Evolutionary conservation across 768 basidiomycete genomes (phyloP).

Genomic region (Mycena alexandri): DNA sequence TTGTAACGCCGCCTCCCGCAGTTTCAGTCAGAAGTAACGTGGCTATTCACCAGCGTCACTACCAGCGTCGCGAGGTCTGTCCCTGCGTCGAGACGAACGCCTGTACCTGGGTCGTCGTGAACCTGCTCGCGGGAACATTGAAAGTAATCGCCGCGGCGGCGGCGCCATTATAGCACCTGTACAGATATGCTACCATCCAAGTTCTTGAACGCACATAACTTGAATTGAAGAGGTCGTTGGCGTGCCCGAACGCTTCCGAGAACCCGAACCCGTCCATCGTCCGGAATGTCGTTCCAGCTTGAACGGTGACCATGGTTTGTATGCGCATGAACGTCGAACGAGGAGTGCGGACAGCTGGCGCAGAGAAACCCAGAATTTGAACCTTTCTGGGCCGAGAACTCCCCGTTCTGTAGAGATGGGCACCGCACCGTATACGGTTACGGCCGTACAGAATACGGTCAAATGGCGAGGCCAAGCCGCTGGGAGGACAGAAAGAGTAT

Average conservation of each 20-base stretch:
- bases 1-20: conserved; percentile 3
- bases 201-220: conserved; percentile 33
- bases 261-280: conserved; percentile 35
- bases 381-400: conserved; percentile 8
- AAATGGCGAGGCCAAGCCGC: no score
- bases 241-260: conserved; percentile 31
- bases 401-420: neutral
- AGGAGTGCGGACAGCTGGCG: neutral
- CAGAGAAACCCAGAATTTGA: neutral
- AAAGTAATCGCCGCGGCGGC: neutral
- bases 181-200: conserved; percentile 21
- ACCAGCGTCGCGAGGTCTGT: conserved; percentile 4
- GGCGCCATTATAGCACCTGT: conserved; percentile 28
- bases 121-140: conserved; percentile 16
- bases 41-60: conserved; percentile 15
- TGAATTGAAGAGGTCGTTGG: conserved; percentile 26
- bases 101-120: conserved; percentile 5
- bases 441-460: no score
- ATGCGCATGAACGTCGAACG: neutral
- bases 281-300: conserved; percentile 24
- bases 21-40: conserved; percentile 24
- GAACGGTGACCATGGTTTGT: conserved; percentile 17
- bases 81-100: conserved; percentile 23
- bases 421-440: no score
- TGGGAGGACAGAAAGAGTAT: no score